Evolutionary conservation across 768 basidiomycete genomes (phyloP).

Genomic region (Pleurotus djamor): DNA sequence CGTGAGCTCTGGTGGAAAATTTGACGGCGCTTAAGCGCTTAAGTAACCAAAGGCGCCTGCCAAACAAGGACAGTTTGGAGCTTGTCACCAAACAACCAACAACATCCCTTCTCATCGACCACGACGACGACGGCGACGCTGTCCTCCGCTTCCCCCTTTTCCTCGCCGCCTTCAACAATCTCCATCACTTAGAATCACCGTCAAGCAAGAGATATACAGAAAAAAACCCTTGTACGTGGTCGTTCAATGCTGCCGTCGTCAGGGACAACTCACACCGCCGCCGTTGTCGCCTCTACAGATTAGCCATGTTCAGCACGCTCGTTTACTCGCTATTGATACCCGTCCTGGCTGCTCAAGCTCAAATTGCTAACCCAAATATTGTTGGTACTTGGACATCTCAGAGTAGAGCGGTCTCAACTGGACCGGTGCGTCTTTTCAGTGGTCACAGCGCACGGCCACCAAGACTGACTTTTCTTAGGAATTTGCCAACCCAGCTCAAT

Average conservation of each 20-base stretch:
- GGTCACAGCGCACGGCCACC: neutral
- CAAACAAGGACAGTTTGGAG: neutral
- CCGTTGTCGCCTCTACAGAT: neutral
- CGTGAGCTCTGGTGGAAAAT: neutral
- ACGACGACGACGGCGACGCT: conserved; percentile 1
- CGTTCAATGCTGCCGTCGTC: neutral
- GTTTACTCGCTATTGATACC: conserved; percentile 3
- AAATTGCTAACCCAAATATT: conserved; percentile 26
- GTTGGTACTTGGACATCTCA: conserved; percentile 88
- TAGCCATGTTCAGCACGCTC: conserved; percentile 3
- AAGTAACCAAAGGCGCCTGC: neutral
- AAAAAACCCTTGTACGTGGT: neutral
- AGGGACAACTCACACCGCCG: neutral
- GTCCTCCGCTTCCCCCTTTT: neutral
- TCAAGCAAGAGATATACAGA: neutral
- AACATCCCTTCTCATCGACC: conserved; percentile 5
- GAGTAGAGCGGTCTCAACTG: conserved; percentile 72
- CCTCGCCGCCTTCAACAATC: neutral
- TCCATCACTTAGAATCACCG: neutral
- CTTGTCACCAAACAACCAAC: neutral
- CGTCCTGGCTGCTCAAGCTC: conserved; percentile 4
- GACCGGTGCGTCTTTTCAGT: conserved; percentile 47
- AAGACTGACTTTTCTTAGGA: conserved; percentile 38
- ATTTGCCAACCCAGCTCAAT: conserved; percentile 83
- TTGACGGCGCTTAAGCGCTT: neutral